These are phyloP conservation scores for Galerina sulciceps DNA, from an alignment of 768 basidiomycete species.

Conservation along the genomic window DNA sequence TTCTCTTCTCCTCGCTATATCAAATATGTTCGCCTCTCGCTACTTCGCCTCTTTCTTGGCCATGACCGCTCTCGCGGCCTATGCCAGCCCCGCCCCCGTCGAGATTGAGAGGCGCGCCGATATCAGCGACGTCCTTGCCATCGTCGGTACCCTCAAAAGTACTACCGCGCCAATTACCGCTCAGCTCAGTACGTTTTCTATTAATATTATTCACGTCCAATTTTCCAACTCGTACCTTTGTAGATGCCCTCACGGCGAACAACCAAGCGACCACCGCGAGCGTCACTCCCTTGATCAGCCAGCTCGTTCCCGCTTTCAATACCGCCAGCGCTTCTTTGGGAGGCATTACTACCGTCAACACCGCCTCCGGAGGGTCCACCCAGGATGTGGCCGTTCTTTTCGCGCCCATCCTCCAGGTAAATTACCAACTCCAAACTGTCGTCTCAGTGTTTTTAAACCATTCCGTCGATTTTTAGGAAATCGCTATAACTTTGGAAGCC, in stretches of 20 bases:
- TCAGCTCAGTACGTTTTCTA: slow-evolving; percentile 1
- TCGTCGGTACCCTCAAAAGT: background rate
- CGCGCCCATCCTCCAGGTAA: slow-evolving; percentile 4
- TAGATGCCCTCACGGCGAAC: background rate
- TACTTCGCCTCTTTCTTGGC: slow-evolving; percentile 3
- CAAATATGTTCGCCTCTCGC: slow-evolving; percentile 5
- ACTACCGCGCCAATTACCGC: background rate
- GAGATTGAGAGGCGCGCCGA: slow-evolving; percentile 1
- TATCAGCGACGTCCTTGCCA: slow-evolving; percentile 1
- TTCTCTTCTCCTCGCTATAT: background rate
- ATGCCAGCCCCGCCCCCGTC: background rate
- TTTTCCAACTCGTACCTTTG: background rate
- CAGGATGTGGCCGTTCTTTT: slow-evolving; percentile 4
- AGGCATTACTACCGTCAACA: background rate
- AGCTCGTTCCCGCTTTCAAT: slow-evolving; percentile 4
- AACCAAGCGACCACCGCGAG: background rate
- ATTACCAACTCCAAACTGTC: background rate
- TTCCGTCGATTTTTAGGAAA: background rate
- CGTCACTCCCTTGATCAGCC: slow-evolving; percentile 1
- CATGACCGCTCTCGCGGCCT: slow-evolving; percentile 1
- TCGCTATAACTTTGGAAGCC: background rate
- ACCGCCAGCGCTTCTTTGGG: slow-evolving; percentile 3
- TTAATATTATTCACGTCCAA: too few relatives aligned
- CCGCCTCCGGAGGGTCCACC: slow-evolving; percentile 3
- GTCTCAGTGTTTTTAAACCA: background rate